Base-by-base conservation (phyloP, 1,284 basidiomycete genomes). In the Trametes versicolor region DNA sequence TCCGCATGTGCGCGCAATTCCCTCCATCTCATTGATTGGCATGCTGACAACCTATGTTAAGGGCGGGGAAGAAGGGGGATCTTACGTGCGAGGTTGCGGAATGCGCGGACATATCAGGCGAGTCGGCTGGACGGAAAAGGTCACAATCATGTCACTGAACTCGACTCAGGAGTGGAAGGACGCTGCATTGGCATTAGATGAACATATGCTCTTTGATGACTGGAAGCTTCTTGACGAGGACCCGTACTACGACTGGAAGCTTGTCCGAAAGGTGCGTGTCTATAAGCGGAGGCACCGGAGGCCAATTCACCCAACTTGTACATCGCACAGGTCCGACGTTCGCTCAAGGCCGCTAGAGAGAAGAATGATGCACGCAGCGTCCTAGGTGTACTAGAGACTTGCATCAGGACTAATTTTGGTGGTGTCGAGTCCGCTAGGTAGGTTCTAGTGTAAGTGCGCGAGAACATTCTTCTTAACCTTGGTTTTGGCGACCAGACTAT, bases 321-420 rank as follows among this genome's bases (percentile, higher is more conserved):
- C 51, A 13, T 7, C 29, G 12, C 34, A 4, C 66, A 92, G 86
- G 91, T 94, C 25, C 82, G 85, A 66, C 84, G 85, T 39, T 93
- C 92, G 1, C 78, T 95, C 53, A 85, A 77, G 65, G 82, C 79
- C 25, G 77, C 92, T 63, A 79, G 92, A 70, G 82, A 90, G 75
- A 87, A 84, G 76, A 87, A 91, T 43, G 96, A 98, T 75, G 91
- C 88, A 2, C 87, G 93, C 66, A 95, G 93, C 0, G 85, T 98
- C 54, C 86, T 97, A 61, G 95, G 94, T 15, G 94, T 99, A 0
- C 81, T 99, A 39, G 95, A 98, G 72, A 93, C 96, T 1, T 99
- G 96, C 73, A 85, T 99, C 50, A 86, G 96, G 61, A 89, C 90
- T 58, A 99, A 99, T 78, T 99, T 99, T 82, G 98, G 95, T 10